Evolutionary conservation across 768 basidiomycete genomes (phyloP), one percentile per base, ranked within the genome.

Genomic region (Gloeophyllum trabeum): DNA sequence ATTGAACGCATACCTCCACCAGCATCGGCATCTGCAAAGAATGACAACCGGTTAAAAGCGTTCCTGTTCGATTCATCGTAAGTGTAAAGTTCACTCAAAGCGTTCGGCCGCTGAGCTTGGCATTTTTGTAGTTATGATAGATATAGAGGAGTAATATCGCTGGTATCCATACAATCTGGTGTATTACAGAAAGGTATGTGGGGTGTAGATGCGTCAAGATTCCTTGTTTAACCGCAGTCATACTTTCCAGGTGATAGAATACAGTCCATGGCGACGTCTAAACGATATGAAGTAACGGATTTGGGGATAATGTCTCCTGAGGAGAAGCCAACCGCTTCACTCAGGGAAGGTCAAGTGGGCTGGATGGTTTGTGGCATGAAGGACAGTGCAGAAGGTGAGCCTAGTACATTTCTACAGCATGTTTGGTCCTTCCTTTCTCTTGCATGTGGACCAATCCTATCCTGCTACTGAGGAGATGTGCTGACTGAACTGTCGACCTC

Each of bases 291-390:
- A 46, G 74, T 97, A 14, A 76, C 79, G 19, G 89, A 93, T 50
- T 61, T 96, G 23, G 94, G 93, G 12, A 73, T 94, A 42, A 79
- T 94, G 72, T 69, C 92, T 56, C 93, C 94, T 3, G 85, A 89
- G 54, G 89, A 94, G 58, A 66, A 80, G n/a, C 70, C 85, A 10
- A 84, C 81, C 0, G 64, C 64, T 7, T 70, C 67, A 42, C 62
- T 91, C 36, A 70, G 71, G 43, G 74, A 84, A 25, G 88, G 88
- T 4, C 88, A 91, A 61, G 89, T 91, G 14, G 87, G 89, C 13
- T 92, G 78, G 53, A 73, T 89, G 43, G 85, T 90, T 1, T 98
- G 94, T 60, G 94, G 92, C 55, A 98, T 99, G 94, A 99, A 97
- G 59, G 85, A 96, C 51, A 86, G 87, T 6, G 77, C 85, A 12